A percentile compares a stretch with the other conserved stretches of the same genome.
Conservation (phyloP, 2,329 filamentous ascomycete species). For the Pseudogymnoascus sp. region DNA sequence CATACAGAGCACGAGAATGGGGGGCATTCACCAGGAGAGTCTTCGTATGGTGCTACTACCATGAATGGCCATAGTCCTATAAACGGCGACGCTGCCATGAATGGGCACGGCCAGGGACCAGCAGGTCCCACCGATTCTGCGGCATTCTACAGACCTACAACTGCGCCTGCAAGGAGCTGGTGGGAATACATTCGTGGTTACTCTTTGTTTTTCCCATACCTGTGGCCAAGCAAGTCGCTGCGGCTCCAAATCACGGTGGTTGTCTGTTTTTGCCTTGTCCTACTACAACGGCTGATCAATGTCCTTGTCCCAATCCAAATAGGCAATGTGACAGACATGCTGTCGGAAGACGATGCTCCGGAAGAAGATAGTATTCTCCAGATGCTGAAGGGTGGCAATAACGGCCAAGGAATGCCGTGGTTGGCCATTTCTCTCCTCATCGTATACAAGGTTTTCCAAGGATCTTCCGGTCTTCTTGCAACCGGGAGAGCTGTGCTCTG, state of each 20-base stretch:
- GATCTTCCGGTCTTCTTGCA: conserved; percentile 78
- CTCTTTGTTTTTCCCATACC: conserved; percentile 87
- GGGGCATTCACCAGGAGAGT: conserved; percentile 14
- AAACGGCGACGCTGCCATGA: conserved; percentile 41
- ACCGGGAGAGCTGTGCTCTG: conserved; percentile 77
- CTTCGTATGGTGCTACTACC: conserved; percentile 32
- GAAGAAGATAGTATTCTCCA: conserved; percentile 16
- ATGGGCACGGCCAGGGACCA: conserved; percentile 35
- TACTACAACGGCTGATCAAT: conserved; percentile 78
- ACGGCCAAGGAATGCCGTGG: conserved; percentile 53
- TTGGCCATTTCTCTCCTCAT: conserved; percentile 68
- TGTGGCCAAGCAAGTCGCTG: conserved; percentile 82
- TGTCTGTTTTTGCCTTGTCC: conserved; percentile 72
- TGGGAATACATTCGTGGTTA: conserved; percentile 94
- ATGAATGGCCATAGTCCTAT: conserved; percentile 26
- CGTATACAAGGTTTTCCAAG: conserved; percentile 73
- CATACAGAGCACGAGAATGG: conserved; percentile 21
- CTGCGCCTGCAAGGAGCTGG: conserved; percentile 82
- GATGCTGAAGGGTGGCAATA: conserved; percentile 15
- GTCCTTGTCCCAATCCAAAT: conserved; percentile 78
- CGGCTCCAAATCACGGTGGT: conserved; percentile 69
- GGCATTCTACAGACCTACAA: conserved; percentile 84
- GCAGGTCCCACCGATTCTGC: conserved; percentile 51
- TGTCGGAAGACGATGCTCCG: conserved; percentile 50
- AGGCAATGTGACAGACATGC: conserved; percentile 67